Percentiles rank a stretch among this genome's conserved stretches.
Conservation (phyloP, 768 basidiomycete species). For the Butyriboletus loyo region DNA sequence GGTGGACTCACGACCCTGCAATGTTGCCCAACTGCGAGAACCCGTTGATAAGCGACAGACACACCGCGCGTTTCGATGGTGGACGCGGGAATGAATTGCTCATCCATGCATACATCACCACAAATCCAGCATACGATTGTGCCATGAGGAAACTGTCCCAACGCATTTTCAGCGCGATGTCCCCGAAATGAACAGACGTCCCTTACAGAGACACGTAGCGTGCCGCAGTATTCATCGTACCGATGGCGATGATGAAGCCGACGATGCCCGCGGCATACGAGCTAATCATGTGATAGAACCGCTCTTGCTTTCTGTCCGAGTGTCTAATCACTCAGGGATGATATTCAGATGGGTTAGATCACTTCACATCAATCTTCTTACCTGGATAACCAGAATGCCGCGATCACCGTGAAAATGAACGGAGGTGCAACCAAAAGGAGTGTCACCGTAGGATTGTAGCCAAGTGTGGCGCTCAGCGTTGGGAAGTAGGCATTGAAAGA, state of each 20-base stretch:
- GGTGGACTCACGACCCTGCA: constrained; percentile 63
- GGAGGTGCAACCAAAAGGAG: constrained; percentile 77
- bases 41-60: constrained; percentile 76
- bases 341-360: background rate
- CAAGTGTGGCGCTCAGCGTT: constrained; percentile 70
- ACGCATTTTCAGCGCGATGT: constrained; percentile 4
- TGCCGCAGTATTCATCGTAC: constrained; percentile 58
- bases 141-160: constrained; percentile 67
- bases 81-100: constrained; percentile 67
- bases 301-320: constrained; percentile 67
- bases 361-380: constrained; percentile 18
- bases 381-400: constrained; percentile 53
- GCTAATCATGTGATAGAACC: constrained; percentile 64
- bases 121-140: constrained; percentile 67
- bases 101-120: constrained; percentile 57
- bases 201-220: constrained; percentile 65
- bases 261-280: constrained; percentile 57
- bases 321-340: constrained; percentile 38
- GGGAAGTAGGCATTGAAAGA: constrained; percentile 85
- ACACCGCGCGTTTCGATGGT: constrained; percentile 81
- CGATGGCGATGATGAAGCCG: constrained; percentile 65
- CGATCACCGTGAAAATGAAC: constrained; percentile 57
- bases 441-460: constrained; percentile 58
- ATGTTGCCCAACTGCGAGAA: constrained; percentile 85
- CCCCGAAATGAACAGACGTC: constrained; percentile 5